Evolutionary conservation across 2,329 filamentous ascomycete species (phyloP).

Genomic region (Rutstroemia sp.): DNA sequence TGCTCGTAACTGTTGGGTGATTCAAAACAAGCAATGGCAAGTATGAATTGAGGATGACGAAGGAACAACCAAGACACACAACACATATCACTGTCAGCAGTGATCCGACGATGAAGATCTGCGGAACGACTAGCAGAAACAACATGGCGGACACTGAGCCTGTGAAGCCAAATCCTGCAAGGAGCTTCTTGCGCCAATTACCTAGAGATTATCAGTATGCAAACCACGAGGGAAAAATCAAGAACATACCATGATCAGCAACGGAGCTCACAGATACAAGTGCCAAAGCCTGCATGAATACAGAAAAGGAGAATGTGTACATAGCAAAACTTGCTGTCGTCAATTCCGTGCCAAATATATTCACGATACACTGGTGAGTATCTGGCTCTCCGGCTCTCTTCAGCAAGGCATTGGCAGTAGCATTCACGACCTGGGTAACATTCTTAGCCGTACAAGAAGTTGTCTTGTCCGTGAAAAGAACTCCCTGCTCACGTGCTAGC

Average conservation of each 20-base stretch:
- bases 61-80: conserved; percentile 87
- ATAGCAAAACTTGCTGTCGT: conserved; percentile 96
- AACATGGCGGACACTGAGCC: conserved; percentile 79
- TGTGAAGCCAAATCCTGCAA: conserved; percentile 75
- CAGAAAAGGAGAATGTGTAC: conserved; percentile 94
- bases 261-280: conserved; percentile 95
- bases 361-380: conserved; percentile 58
- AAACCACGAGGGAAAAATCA: neutral
- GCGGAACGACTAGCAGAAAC: conserved; percentile 70
- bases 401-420: conserved; percentile 18
- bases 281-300: conserved; percentile 77
- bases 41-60: conserved; percentile 91
- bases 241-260: conserved; percentile 68
- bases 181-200: conserved; percentile 76
- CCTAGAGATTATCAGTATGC: conserved; percentile 15
- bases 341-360: conserved; percentile 73
- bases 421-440: conserved; percentile 11
- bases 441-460: conserved; percentile 59
- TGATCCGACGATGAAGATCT: conserved; percentile 70
- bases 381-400: conserved; percentile 18
- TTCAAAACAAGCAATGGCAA: conserved; percentile 82
- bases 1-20: conserved; percentile 45
- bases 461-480: conserved; percentile 68
- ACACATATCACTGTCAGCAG: conserved; percentile 83
- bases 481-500: conserved; percentile 83